Evolutionary conservation across 768 basidiomycete species (phyloP).

Genomic region (Suillus hirtellus): DNA sequence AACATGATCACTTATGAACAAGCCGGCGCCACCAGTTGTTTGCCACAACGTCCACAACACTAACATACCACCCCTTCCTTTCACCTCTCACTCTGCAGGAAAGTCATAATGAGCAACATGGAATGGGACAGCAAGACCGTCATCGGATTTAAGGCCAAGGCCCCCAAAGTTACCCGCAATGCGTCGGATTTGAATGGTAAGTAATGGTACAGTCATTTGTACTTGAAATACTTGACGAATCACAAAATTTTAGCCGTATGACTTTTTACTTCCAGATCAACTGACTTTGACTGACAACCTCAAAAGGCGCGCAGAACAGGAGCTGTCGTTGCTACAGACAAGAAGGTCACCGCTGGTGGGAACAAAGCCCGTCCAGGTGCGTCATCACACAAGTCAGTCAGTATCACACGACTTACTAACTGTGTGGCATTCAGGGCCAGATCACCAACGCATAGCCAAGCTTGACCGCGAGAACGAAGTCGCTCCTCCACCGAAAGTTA

Average conservation of each 20-base stretch:
- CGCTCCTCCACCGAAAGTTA: constrained; percentile 84
- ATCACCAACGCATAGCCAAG: constrained; percentile 92
- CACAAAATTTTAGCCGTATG: constrained; percentile 50
- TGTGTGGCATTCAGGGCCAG: constrained; percentile 58
- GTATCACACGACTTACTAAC: neutral
- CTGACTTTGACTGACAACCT: constrained; percentile 11
- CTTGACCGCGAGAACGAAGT: constrained; percentile 96
- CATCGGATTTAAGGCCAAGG: constrained; percentile 68
- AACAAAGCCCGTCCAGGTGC: constrained; percentile 81
- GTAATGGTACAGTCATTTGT: constrained; percentile 17
- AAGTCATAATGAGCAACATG: constrained; percentile 43
- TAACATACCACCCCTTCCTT: neutral
- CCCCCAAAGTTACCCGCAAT: constrained; percentile 64
- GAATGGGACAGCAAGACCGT: constrained; percentile 77
- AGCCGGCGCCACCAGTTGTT: neutral
- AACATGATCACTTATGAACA: neutral
- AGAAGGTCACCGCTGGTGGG: constrained; percentile 63
- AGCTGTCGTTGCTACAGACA: constrained; percentile 80
- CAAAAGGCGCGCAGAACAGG: constrained; percentile 72
- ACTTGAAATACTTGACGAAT: constrained; percentile 17
- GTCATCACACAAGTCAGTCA: constrained; percentile 17
- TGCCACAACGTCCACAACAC: neutral
- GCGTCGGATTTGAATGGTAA: constrained; percentile 56
- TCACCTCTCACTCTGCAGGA: neutral
- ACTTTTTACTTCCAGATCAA: constrained; percentile 12